A percentile compares a stretch with the other conserved stretches of the same genome.
Evolutionary conservation across 208 protist species (phyloP).

Genomic region (Naegleria lovaniensis): DNA sequence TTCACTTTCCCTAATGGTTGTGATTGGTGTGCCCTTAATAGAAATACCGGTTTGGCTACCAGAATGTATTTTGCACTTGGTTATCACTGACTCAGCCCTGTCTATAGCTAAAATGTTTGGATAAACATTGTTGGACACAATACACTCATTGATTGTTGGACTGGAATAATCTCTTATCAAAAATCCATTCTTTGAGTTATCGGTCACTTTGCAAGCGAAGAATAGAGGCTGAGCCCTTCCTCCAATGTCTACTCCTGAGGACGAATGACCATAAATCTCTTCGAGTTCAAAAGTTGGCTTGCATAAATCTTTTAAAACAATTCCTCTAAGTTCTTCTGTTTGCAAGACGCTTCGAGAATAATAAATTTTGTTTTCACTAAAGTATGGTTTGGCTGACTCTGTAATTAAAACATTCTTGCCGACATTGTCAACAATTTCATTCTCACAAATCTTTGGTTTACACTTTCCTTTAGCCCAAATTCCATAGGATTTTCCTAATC

Average conservation of each 20-base stretch:
- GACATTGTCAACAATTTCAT: not conserved
- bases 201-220: not conserved
- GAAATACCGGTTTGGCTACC: not conserved
- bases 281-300: not conserved
- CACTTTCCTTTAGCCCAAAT: not conserved
- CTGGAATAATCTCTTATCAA: not conserved
- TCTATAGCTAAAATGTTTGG: not conserved
- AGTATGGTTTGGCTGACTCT: not conserved
- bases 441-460: not conserved
- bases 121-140: not conserved
- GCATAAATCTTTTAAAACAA: not conserved
- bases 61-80: not conserved
- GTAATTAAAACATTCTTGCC: not conserved
- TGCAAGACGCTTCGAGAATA: not conserved
- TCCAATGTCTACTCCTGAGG: not conserved
- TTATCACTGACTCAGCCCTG: not conserved
- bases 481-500: not conserved
- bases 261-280: not conserved
- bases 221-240: not conserved
- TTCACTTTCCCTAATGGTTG: not conserved
- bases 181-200: not conserved
- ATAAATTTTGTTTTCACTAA: not conserved
- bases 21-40: not conserved
- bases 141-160: not conserved
- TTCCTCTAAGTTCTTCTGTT: not conserved